A percentile compares a stretch with the other conserved stretches of the same genome.
Conservation (phyloP, 495 filamentous ascomycete species). For the Annulohypoxylon moriforme region DNA sequence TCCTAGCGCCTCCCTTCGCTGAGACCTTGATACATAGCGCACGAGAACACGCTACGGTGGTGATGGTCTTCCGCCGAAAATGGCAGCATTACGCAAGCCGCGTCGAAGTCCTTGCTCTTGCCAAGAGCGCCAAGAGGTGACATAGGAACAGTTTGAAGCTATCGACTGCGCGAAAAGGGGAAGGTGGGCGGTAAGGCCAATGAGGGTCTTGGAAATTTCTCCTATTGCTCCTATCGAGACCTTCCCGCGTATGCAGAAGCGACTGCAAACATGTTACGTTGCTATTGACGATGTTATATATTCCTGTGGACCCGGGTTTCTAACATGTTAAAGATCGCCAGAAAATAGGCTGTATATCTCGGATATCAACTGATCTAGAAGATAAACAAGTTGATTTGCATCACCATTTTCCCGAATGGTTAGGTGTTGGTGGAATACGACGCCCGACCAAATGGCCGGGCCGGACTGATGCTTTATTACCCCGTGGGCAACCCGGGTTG, state of each 20-base stretch:
- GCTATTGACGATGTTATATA: slow-evolving; percentile 41
- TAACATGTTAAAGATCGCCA: slow-evolving; percentile 35
- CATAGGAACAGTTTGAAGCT: slow-evolving; percentile 25
- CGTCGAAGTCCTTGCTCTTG: slow-evolving; percentile 23
- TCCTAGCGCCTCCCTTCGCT: neutral
- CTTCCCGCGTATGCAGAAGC: slow-evolving; percentile 26
- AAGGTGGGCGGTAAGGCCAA: slow-evolving; percentile 24
- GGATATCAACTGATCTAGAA: slow-evolving; percentile 23
- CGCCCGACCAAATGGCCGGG: slow-evolving; percentile 9
- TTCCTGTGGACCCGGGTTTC: slow-evolving; percentile 27
- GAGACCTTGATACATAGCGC: slow-evolving; percentile 7
- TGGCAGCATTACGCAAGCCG: slow-evolving; percentile 33
- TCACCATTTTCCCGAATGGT: slow-evolving; percentile 26
- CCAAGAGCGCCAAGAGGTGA: slow-evolving; percentile 7
- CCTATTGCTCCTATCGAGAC: slow-evolving; percentile 27
- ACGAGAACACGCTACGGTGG: slow-evolving; percentile 4
- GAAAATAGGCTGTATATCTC: slow-evolving; percentile 36
- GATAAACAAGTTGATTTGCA: slow-evolving; percentile 24
- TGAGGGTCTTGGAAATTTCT: slow-evolving; percentile 4
- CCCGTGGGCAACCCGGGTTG: slow-evolving; percentile 21
- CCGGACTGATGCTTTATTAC: slow-evolving; percentile 18
- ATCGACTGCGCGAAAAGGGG: slow-evolving; percentile 37
- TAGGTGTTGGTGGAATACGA: slow-evolving; percentile 3
- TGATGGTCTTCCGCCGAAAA: slow-evolving; percentile 5
- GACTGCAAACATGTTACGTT: slow-evolving; percentile 34